Conservation (phyloP, 129 eudicot species). For the Lactuca saligna region DNA sequence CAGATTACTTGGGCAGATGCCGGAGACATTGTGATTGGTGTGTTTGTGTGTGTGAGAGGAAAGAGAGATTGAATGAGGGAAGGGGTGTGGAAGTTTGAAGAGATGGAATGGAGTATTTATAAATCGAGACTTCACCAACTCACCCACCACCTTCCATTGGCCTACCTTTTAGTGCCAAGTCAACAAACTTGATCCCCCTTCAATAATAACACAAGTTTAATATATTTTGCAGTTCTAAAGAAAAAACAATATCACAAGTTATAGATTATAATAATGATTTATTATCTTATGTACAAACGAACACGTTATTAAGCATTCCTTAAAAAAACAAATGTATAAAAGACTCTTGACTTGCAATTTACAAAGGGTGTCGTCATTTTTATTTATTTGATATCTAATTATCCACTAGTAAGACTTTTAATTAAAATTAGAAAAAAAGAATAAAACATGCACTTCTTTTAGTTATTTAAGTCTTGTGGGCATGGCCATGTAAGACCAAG, state of each 20-base stretch:
- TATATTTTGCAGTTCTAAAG: too few relatives aligned
- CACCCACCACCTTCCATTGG: conserved; percentile 17
- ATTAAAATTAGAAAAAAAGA: too few relatives aligned
- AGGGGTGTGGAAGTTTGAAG: background rate
- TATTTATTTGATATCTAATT: too few relatives aligned
- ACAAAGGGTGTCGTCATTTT: background rate
- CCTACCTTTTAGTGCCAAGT: conserved; percentile 33
- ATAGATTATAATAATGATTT: background rate
- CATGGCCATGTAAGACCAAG: too few relatives aligned
- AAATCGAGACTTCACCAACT: conserved; percentile 30
- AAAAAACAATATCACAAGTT: background rate
- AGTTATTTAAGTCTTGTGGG: too few relatives aligned
- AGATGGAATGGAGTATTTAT: conserved; percentile 10
- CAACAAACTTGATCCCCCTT: conserved; percentile 18
- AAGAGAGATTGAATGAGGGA: background rate
- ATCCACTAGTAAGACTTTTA: too few relatives aligned
- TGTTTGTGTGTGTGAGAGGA: background rate
- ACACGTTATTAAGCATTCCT: background rate
- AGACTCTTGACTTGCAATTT: background rate
- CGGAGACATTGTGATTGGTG: conserved; percentile 47
- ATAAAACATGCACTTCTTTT: too few relatives aligned
- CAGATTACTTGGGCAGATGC: conserved; percentile 59
- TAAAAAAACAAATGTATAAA: too few relatives aligned
- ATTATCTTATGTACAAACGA: background rate
- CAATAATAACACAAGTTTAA: conserved; percentile 3